Evolutionary conservation across 192 early-diverging fungal species (phyloP), one percentile per base, ranked within the genome.

Genomic region (Pilaira anomala): DNA sequence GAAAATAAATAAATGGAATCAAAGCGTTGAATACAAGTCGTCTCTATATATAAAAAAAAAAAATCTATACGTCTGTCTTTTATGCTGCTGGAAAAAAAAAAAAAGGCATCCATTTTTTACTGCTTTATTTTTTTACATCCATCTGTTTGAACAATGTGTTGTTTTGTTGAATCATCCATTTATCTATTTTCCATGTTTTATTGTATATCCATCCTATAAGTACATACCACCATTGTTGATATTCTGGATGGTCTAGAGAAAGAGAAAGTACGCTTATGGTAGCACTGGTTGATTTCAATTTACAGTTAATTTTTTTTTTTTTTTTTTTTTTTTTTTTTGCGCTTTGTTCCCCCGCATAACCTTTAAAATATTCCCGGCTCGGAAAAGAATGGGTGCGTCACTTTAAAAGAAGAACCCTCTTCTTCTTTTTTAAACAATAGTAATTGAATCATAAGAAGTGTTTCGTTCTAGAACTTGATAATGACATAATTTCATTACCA

Each of bases 221-320:
- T 52, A 62, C 51, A 48, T 69, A 69, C 67, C 67, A 69, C 67
- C 67, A 69, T 69, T 49, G 53, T 69, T 69, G 60, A 68, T 68
- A 68, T 48, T 41, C 44, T 46, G 49, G 33, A 68, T 29, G 66
- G 51, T 51, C 29, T 16, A 68, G 50, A 53, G 66, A 68, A 68
- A 68, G 59, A 62, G 50, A 46, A 62, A 19, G 50, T 28, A 53
- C 50, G 30, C 28, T 19, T 33, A 28, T 36, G 22, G 21, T 51
- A 28, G 16, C 12, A 28, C 14, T 7, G 11, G 24, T 52, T n/a
- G 26, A 28, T 52, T 52, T 52, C 50, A 18, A 26, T 51, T 51
- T 51, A 8, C 11, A 63, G 39, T 48, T 14, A 36, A 25, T 42
- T 41, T 40, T 25, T 21, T 33, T 18, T 30, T 18, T 6, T 21